Evolutionary conservation across 2,329 filamentous ascomycete species (phyloP).

Genomic region (Magnaporthales sp.): DNA sequence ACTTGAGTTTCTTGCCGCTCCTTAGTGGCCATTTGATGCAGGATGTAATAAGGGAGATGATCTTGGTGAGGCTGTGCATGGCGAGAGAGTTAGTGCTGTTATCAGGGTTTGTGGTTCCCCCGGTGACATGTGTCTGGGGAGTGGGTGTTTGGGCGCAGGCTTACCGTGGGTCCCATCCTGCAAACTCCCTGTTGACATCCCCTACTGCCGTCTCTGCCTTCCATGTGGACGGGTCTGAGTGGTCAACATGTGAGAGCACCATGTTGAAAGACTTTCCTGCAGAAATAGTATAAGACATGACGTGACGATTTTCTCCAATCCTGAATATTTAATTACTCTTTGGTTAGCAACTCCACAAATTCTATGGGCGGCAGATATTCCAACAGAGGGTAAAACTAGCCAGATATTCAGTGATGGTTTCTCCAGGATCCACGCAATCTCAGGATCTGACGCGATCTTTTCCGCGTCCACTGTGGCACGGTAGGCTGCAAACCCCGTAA

Average conservation of each 20-base stretch:
- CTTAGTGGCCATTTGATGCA: slow-evolving; percentile 2
- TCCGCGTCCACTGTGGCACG: slow-evolving; percentile 28
- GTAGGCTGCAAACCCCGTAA: slow-evolving; percentile 31
- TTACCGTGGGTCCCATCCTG: slow-evolving; percentile 23
- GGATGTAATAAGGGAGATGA: slow-evolving; percentile 23
- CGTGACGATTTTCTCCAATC: slow-evolving; percentile 31
- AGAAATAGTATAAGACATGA: slow-evolving; percentile 36
- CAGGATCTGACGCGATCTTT: slow-evolving; percentile 24
- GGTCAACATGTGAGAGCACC: slow-evolving; percentile 33
- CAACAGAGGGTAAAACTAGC: slow-evolving; percentile 12
- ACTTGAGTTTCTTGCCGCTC: slow-evolving; percentile 17
- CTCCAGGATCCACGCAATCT: slow-evolving; percentile 28
- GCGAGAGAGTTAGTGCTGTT: not conserved
- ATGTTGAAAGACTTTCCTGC: slow-evolving; percentile 34
- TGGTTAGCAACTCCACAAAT: not conserved
- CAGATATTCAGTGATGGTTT: slow-evolving; percentile 29
- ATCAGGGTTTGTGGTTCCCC: not conserved
- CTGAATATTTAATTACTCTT: slow-evolving; percentile 12
- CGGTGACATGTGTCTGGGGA: not conserved
- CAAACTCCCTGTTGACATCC: slow-evolving; percentile 24
- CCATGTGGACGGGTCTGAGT: slow-evolving; percentile 22
- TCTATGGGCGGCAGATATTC: not conserved
- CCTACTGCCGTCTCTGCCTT: slow-evolving; percentile 15
- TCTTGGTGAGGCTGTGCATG: slow-evolving; percentile 19
- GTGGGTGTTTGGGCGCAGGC: not conserved